Evolutionary conservation across 1,284 basidiomycete genomes (phyloP).

Genomic region (Neolentinus lepideus): DNA sequence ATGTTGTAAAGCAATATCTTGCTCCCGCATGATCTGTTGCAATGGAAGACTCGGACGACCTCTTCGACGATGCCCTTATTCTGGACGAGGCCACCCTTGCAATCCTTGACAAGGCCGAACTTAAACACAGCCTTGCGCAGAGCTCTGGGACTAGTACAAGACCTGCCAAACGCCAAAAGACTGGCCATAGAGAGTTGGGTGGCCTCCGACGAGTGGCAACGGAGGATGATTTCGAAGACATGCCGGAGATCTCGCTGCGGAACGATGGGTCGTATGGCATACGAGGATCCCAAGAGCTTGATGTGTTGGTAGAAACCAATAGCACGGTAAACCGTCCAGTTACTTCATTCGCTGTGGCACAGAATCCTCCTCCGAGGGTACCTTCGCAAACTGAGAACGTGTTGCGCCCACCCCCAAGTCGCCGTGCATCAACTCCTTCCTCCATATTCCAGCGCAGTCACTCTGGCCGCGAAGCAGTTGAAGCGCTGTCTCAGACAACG

Average conservation of each 20-base stretch:
- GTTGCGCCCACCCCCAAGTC: neutral
- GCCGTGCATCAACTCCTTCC: neutral
- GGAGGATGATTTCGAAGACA: constrained; percentile 36
- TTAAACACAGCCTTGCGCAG: constrained; percentile 32
- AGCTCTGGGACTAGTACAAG: constrained; percentile 17
- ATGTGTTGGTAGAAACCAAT: constrained; percentile 5
- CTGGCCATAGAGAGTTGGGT: constrained; percentile 17
- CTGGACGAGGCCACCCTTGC: constrained; percentile 60
- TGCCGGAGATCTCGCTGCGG: constrained; percentile 52
- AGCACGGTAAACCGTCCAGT: neutral
- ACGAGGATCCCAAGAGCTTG: constrained; percentile 7
- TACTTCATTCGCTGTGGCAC: neutral
- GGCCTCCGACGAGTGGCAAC: constrained; percentile 12
- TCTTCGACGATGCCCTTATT: constrained; percentile 52
- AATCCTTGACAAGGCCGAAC: constrained; percentile 52
- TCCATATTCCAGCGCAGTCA: neutral
- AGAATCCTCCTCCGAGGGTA: neutral
- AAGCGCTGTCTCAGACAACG: neutral
- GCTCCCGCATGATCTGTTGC: neutral
- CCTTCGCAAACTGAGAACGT: neutral
- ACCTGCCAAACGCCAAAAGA: constrained; percentile 54
- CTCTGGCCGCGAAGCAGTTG: neutral
- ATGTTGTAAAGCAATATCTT: neutral
- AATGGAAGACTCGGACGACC: constrained; percentile 63
- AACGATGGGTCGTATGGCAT: constrained; percentile 29